Percentiles rank a stretch among this genome's conserved stretches.
Evolutionary conservation across 192 early-diverging fungal species (phyloP).

Genomic region (Rhizophagus sp.): DNA sequence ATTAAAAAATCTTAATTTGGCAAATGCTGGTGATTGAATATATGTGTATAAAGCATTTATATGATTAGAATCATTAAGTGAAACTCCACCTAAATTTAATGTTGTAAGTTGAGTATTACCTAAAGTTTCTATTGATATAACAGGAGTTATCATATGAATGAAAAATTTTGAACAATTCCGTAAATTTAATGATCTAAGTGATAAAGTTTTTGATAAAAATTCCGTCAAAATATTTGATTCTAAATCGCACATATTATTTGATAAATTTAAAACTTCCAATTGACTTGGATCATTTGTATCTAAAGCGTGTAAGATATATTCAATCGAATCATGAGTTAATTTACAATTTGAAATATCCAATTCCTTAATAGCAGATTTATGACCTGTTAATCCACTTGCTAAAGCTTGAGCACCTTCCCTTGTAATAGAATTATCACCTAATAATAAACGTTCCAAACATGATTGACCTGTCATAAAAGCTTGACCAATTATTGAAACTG

Average conservation of each 20-base stretch:
- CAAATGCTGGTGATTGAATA: constrained; percentile 6
- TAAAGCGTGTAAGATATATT: background rate
- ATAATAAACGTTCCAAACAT: constrained; percentile 8
- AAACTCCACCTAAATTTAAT: constrained; percentile 21
- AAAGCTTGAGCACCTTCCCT: constrained; percentile 14
- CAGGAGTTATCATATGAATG: background rate
- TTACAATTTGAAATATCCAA: constrained; percentile 14
- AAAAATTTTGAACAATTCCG: constrained; percentile 10
- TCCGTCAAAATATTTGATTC: constrained; percentile 1
- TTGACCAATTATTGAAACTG: constrained; percentile 14
- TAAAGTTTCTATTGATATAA: background rate
- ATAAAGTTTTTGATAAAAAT: constrained; percentile 10
- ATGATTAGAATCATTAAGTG: constrained; percentile 5
- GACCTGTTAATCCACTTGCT: constrained; percentile 10
- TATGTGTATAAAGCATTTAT: background rate
- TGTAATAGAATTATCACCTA: background rate
- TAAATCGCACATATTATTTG: background rate
- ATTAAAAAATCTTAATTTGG: background rate
- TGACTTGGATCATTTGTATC: background rate
- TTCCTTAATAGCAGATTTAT: constrained; percentile 10
- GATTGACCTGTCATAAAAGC: constrained; percentile 17
- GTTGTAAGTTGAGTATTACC: constrained; percentile 5
- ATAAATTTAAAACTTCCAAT: constrained; percentile 11
- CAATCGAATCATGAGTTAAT: background rate
- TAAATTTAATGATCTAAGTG: constrained; percentile 10